Evolutionary conservation across 2,329 filamentous ascomycete genomes (phyloP).

Genomic region (Penicillium sp.): DNA sequence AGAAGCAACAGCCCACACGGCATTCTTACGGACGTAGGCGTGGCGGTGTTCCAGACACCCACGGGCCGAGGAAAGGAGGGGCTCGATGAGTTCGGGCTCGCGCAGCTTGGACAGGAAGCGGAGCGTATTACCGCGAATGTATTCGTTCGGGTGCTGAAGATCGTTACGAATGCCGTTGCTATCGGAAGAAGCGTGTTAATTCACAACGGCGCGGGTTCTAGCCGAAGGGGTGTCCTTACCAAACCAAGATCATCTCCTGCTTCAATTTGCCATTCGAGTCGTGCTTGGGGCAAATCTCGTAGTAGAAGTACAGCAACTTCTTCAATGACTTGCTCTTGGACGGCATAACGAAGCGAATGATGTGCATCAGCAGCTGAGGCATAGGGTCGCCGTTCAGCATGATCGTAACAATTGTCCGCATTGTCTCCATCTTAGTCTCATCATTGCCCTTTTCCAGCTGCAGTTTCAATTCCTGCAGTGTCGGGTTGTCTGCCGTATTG

Average conservation of each 20-base stretch:
- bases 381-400: conserved; percentile 99
- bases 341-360: conserved; percentile 99
- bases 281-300: conserved; percentile 96
- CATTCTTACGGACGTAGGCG: conserved; percentile 97
- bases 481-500: conserved; percentile 89
- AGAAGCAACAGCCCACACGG: conserved; percentile 88
- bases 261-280: conserved; percentile 91
- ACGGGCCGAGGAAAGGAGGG: conserved; percentile 85
- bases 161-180: conserved; percentile 99
- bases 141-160: conserved; percentile 95
- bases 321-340: conserved; percentile 95
- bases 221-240: conserved; percentile 56
- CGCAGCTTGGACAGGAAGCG: conserved; percentile 96
- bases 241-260: conserved; percentile 99
- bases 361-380: conserved; percentile 96
- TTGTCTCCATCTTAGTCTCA: conserved; percentile 89
- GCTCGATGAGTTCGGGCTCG: conserved; percentile 93
- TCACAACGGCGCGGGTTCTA: not conserved
- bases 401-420: conserved; percentile 92
- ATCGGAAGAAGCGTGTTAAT: conserved; percentile 19
- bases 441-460: conserved; percentile 93
- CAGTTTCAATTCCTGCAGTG: conserved; percentile 84
- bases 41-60: conserved; percentile 93
- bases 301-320: conserved; percentile 98
- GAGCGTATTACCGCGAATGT: conserved; percentile 95